These are phyloP conservation scores for Millerozyma miso DNA, from an alignment of 805 yeast genomes.

Conservation along the genomic window DNA sequence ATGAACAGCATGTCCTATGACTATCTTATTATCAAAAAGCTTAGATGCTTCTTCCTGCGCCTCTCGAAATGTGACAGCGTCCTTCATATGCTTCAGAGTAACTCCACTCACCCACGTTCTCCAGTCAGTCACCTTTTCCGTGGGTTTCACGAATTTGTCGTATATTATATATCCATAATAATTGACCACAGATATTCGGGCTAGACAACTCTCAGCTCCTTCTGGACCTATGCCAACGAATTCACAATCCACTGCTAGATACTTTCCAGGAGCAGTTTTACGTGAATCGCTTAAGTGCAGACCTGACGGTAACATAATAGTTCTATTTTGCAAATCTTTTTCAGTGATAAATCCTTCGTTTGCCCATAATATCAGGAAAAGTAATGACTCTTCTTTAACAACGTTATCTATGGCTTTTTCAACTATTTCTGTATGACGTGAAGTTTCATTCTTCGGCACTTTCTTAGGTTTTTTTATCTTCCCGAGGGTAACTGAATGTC, in stretches of 20 bases:
- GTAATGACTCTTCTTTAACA: background rate
- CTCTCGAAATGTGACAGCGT: conserved; percentile 61
- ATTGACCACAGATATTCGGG: conserved; percentile 84
- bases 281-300: conserved; percentile 14
- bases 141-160: conserved; percentile 74
- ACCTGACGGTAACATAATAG: conserved; percentile 1
- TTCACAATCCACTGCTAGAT: conserved; percentile 85
- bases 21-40: conserved; percentile 48
- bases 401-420: background rate
- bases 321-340: conserved; percentile 9
- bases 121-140: conserved; percentile 79
- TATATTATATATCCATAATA: conserved; percentile 67
- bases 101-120: conserved; percentile 92
- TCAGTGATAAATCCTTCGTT: conserved; percentile 18
- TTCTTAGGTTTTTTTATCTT: no score
- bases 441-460: background rate
- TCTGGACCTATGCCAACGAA: conserved; percentile 87
- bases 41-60: conserved; percentile 59
- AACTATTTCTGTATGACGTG: background rate
- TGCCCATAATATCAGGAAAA: conserved; percentile 17
- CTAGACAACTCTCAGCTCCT: conserved; percentile 68
- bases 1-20: conserved; percentile 83
- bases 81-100: conserved; percentile 60
- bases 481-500: background rate
- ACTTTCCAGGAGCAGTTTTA: conserved; percentile 59